These are phyloP conservation scores for Rosa chinensis DNA, from an alignment of 306 rosid species.

Conservation along the genomic window DNA sequence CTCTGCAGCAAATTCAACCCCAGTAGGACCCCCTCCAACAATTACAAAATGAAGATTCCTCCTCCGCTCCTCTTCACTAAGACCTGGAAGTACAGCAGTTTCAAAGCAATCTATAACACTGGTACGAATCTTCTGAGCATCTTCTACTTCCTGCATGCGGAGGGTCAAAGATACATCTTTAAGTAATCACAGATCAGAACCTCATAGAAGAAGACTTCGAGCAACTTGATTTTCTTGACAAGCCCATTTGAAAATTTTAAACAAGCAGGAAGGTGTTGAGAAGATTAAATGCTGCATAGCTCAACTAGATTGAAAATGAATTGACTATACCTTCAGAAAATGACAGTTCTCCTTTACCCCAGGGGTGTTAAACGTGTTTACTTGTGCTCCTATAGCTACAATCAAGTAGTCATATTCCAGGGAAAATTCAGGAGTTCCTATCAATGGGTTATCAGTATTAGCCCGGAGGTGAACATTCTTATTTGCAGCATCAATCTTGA, in stretches of 20 bases:
- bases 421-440: constrained; percentile 65
- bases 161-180: constrained; percentile 23
- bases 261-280: constrained; percentile 6
- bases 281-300: not conserved
- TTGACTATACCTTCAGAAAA: constrained; percentile 71
- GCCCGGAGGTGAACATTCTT: constrained; percentile 64
- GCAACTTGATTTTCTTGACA: constrained; percentile 5
- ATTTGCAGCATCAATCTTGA: constrained; percentile 76
- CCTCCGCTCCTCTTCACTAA: constrained; percentile 67
- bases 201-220: constrained; percentile 1
- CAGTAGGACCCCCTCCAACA: constrained; percentile 99
- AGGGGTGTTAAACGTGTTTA: constrained; percentile 88
- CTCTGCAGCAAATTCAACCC: constrained; percentile 98
- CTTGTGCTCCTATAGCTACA: constrained; percentile 85
- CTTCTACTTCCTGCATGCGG: constrained; percentile 79
- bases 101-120: constrained; percentile 95
- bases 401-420: constrained; percentile 87
- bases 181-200: constrained; percentile 8
- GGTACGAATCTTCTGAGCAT: constrained; percentile 78
- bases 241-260: constrained; percentile 16
- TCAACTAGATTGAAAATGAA: constrained; percentile 2
- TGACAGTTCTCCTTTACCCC: constrained; percentile 88
- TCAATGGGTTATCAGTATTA: constrained; percentile 44
- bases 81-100: constrained; percentile 77
- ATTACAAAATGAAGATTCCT: constrained; percentile 90